A percentile compares a stretch with the other conserved stretches of the same genome.
Conservation (phyloP, 1,284 basidiomycete species). For the Leucoagaricus sp. region DNA sequence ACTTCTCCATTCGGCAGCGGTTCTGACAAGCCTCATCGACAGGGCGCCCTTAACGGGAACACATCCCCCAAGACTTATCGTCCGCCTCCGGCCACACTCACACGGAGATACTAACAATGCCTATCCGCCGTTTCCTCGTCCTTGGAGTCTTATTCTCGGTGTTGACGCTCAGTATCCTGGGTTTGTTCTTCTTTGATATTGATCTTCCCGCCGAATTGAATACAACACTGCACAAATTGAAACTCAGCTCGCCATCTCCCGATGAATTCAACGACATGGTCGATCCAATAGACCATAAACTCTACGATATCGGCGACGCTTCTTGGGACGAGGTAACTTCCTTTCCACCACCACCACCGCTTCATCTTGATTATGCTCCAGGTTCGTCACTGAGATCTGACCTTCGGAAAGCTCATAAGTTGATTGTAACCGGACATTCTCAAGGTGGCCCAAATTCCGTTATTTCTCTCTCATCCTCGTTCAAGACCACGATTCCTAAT, state of each 20-base stretch:
- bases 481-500: constrained; percentile 21
- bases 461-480: not conserved
- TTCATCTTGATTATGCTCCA: not conserved
- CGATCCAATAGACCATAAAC: not conserved
- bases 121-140: not conserved
- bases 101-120: not conserved
- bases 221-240: not conserved
- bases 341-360: no score
- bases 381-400: not conserved
- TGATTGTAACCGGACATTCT: no score
- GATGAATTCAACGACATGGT: not conserved
- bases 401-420: no score
- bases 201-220: not conserved
- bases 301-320: not conserved
- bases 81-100: no score
- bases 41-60: no score
- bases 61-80: no score
- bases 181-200: constrained; percentile 4
- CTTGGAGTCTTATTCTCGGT: not conserved
- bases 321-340: not conserved
- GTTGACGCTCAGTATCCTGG: not conserved
- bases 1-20: no score
- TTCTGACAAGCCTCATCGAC: no score
- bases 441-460: not conserved
- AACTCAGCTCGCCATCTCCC: not conserved